Evolutionary conservation across 176 grass and related monocot species (phyloP).

Genomic region (Saccharum officinarum): DNA sequence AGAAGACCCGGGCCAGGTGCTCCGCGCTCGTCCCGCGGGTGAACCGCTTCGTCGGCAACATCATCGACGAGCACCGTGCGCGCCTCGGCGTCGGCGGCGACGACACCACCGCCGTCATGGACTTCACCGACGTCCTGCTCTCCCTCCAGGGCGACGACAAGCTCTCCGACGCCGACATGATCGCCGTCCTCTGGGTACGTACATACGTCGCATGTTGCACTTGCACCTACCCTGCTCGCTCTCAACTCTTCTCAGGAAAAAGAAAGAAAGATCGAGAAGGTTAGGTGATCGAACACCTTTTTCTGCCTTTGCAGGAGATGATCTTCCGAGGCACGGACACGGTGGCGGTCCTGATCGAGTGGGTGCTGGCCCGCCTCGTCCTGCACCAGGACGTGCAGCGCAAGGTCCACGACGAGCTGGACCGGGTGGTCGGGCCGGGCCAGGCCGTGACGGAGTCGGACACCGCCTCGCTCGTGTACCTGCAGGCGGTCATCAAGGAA

Average conservation of each 20-base stretch:
- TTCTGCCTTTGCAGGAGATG: conserved; percentile 58
- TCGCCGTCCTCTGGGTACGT: conserved; percentile 78
- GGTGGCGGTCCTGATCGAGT: conserved; percentile 77
- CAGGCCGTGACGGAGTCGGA: conserved; percentile 37
- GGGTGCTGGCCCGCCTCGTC: conserved; percentile 62
- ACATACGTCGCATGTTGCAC: background rate
- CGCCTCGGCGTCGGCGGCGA: background rate
- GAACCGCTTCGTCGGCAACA: conserved; percentile 56
- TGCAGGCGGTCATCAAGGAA: conserved; percentile 73
- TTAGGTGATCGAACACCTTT: no score
- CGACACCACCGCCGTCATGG: background rate
- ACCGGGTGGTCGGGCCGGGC: conserved; percentile 47
- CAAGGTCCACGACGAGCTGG: conserved; percentile 64
- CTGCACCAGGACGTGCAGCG: conserved; percentile 66
- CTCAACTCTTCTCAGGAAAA: no score
- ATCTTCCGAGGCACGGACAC: conserved; percentile 91
- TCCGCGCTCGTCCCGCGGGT: conserved; percentile 59
- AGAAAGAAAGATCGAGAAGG: no score
- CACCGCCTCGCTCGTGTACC: conserved; percentile 40
- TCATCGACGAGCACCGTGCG: conserved; percentile 61
- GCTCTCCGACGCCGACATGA: conserved; percentile 70
- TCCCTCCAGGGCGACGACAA: conserved; percentile 60
- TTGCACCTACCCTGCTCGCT: no score
- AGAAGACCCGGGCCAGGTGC: conserved; percentile 50
- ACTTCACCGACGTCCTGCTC: conserved; percentile 79